Percentiles rank a stretch among this genome's conserved stretches.
phyloP scores from a whole-genome alignment of 345 rosid species.

The Arabis alpina region DNA sequence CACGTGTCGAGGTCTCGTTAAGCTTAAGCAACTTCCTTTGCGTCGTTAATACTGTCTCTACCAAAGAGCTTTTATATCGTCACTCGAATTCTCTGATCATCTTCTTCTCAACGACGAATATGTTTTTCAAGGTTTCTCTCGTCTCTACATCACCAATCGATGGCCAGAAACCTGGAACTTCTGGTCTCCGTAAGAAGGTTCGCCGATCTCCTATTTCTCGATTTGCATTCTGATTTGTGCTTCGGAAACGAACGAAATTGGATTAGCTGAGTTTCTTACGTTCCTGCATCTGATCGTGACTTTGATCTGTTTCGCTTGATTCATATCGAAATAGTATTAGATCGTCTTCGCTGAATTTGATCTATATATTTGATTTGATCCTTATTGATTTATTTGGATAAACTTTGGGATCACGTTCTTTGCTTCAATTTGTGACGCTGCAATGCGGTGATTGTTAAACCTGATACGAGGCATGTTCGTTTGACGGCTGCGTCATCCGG shows the following conservation, averaged over 20 bases:
- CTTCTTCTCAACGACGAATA: conserved; percentile 22
- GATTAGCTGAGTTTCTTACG: no score
- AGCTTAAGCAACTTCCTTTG: conserved; percentile 29
- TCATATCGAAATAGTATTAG: no score
- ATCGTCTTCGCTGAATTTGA: conserved; percentile 5
- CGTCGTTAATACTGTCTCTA: conserved; percentile 23
- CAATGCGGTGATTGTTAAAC: background rate
- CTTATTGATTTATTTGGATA: background rate
- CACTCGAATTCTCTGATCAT: conserved; percentile 10
- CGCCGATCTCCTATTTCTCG: background rate
- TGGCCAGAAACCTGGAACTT: conserved; percentile 98
- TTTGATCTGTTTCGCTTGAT: conserved; percentile 23
- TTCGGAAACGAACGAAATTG: background rate
- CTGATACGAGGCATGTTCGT: no score
- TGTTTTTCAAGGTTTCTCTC: conserved; percentile 71
- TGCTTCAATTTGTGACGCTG: conserved; percentile 8
- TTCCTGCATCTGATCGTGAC: conserved; percentile 8
- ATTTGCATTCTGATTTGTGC: background rate
- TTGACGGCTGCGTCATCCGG: no score
- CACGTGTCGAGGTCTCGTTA: conserved; percentile 40
- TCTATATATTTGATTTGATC: conserved; percentile 6
- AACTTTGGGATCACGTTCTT: background rate
- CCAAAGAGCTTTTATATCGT: background rate
- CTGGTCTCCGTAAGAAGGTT: conserved; percentile 99
- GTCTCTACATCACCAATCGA: conserved; percentile 72